Evolutionary conservation across 2,329 filamentous ascomycete genomes (phyloP).

Genomic region (Aspergillus sojae): DNA sequence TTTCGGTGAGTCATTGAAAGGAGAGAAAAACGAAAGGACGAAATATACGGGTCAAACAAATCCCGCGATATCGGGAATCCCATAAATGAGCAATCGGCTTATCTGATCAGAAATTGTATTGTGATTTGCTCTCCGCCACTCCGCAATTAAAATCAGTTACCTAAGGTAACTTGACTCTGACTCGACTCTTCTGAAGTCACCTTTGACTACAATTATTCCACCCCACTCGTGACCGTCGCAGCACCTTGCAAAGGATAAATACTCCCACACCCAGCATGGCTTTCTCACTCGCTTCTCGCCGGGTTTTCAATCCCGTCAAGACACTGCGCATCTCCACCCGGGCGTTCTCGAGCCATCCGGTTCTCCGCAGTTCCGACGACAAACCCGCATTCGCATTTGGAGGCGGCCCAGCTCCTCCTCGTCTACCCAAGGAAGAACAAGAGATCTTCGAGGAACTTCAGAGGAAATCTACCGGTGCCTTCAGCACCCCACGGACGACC

Average conservation of each 20-base stretch:
- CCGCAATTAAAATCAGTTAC: constrained; percentile 12
- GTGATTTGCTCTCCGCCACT: constrained; percentile 14
- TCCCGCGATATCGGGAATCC: constrained; percentile 31
- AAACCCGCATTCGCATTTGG: constrained; percentile 37
- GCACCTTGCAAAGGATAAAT: background rate
- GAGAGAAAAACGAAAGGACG: constrained; percentile 6
- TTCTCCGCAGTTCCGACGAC: constrained; percentile 27
- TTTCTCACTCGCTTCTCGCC: constrained; percentile 27
- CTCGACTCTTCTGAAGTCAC: background rate
- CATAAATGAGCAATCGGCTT: constrained; percentile 8
- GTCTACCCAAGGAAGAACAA: constrained; percentile 85
- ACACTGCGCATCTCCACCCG: constrained; percentile 20
- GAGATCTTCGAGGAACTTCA: constrained; percentile 89
- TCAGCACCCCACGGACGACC: constrained; percentile 61
- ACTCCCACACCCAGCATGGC: constrained; percentile 19
- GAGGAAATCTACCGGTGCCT: constrained; percentile 73
- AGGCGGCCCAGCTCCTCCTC: constrained; percentile 71
- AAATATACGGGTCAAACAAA: constrained; percentile 24
- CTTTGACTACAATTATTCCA: background rate
- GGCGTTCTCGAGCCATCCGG: constrained; percentile 30
- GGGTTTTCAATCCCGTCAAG: constrained; percentile 49
- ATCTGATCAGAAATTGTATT: constrained; percentile 12
- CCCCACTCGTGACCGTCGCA: background rate
- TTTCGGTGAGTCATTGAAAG: constrained; percentile 7
- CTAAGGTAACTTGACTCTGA: background rate